Evolutionary conservation across 495 filamentous ascomycete genomes (phyloP), one percentile per base, ranked within the genome.

Genomic region (Aspergillus panamensis): DNA sequence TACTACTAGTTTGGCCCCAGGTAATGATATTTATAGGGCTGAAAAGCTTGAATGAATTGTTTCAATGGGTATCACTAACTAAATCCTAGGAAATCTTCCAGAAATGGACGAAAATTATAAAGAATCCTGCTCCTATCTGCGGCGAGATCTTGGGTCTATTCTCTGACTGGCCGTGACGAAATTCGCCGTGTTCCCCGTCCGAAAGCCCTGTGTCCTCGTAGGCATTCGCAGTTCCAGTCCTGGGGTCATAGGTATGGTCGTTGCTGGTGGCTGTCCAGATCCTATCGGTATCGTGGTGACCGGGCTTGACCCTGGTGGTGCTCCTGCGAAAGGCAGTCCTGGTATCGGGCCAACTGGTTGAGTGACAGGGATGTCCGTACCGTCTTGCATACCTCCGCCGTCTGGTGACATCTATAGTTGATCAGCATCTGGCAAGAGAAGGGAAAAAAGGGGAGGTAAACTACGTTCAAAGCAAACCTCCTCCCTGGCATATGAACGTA

Each of bases 401-500:
- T 45, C 42, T 17, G 21, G 21, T 32, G 21, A 51, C 8, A 51
- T 10, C 25, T 17, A 35, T 13, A 32, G 20, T 32, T 16, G 21
- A 30, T 4, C 20, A 51, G 8, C 25, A 5, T 19, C 12, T 2
- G 35, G 0, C 3, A n/a, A 1, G 33, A 35, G 35, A 12, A n/a
- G 14, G 35, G 14, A 39, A 12, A n/a, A 39, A 39, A 12, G 14
- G 10, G 0, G 6, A 49, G n/a, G 12, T 12, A 4, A 31, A 63
- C 68, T 66, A 74, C 68, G 60, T 58, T 63, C 20, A 66, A 62
- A 1, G 67, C 55, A 51, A 61, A 69, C 42, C 66, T 72, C 49
- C 73, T 63, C 8, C 75, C 74, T 3, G 74, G 70, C 72, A 78
- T 72, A 14, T 71, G 63, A 14, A 76, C 71, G 55, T 77, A 78